Base-by-base conservation (phyloP, 768 basidiomycete genomes). In the Leucocoprinus birnbaumii region DNA sequence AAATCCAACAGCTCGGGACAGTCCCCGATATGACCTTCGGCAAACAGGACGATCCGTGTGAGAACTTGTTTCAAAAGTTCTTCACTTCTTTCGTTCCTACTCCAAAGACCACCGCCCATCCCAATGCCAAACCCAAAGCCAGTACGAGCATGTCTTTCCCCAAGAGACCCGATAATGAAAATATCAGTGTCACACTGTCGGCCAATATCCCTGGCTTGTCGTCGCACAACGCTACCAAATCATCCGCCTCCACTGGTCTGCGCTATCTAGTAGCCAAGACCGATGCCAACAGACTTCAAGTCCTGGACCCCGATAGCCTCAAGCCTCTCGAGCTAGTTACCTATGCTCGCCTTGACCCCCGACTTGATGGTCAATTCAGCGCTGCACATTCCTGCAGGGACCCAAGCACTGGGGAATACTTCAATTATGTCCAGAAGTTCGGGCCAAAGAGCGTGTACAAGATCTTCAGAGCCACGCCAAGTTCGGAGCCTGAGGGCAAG, bases 371-470 rank as follows among this genome's bases (percentile, higher is more conserved):
- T 14, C 51, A 54, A 16, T 24, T 47, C 37, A 47, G 44, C 14
- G 45, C 53, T 22, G 53, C 53, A 5, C 44, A 54, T 21, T 54
- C 44, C 21, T 54, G 44, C 13, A 35, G 21, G 21, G 45, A 54
- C 24, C 53, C 45, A 4, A 8, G 8, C 21, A 53, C 52, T 1
- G 31, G 31, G 16, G 50, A 51, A 40, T 41, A 41, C 10, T 53
- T 53, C 34, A 45, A 53, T 14, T 53, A 53, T 16, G 43, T 47
- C n/a, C 53, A 47, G 27, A 40, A 54, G 22, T 54, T 54, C 11
- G 45, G 53, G 1, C 37, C 21, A 10, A 26, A 2, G 11, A 24
- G 22, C 11, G 2, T 8, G n/a, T 54, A 47, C 45, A 47, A 54
- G 24, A 18, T 54, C 0, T 47, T 54, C 22, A 54, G 25, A 41